phyloP scores from a whole-genome alignment of 2,329 filamentous ascomycete species.

The Fusarium sp. region DNA sequence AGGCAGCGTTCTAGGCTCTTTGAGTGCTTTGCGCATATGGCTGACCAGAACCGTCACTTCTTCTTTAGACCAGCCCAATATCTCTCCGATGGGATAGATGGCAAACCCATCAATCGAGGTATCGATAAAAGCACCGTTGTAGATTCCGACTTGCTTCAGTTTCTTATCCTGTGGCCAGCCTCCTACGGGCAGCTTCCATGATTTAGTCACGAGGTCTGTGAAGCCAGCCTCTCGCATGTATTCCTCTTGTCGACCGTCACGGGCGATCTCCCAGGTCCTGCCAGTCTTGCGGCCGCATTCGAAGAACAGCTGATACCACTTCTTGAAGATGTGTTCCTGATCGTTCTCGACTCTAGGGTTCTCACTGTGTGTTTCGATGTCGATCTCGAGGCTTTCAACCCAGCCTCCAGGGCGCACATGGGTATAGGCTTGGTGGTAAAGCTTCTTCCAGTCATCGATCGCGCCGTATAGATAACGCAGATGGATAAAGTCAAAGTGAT shows the following conservation, averaged over 20 bases:
- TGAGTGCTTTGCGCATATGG: conserved; percentile 33
- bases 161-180: conserved; percentile 39
- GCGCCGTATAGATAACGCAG: conserved; percentile 69
- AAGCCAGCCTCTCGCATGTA: conserved; percentile 43
- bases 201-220: conserved; percentile 29
- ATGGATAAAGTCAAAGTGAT: conserved; percentile 72
- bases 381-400: conserved; percentile 41
- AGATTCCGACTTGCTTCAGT: conserved; percentile 37
- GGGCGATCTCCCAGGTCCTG: conserved; percentile 47
- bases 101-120: conserved; percentile 38
- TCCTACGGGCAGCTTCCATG: conserved; percentile 33
- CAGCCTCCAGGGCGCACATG: conserved; percentile 60
- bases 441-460: conserved; percentile 68
- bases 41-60: conserved; percentile 31
- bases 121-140: conserved; percentile 31
- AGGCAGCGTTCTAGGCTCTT: conserved; percentile 6
- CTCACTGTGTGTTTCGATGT: conserved; percentile 40
- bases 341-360: conserved; percentile 31
- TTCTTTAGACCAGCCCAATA: conserved; percentile 36
- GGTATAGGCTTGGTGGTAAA: conserved; percentile 67
- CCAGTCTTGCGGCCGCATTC: conserved; percentile 48
- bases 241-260: conserved; percentile 39
- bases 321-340: conserved; percentile 36
- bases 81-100: conserved; percentile 29
- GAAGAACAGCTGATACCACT: conserved; percentile 39